Conservation (phyloP, 148 eudicot genomes). For the Pouteria glomerata region DNA sequence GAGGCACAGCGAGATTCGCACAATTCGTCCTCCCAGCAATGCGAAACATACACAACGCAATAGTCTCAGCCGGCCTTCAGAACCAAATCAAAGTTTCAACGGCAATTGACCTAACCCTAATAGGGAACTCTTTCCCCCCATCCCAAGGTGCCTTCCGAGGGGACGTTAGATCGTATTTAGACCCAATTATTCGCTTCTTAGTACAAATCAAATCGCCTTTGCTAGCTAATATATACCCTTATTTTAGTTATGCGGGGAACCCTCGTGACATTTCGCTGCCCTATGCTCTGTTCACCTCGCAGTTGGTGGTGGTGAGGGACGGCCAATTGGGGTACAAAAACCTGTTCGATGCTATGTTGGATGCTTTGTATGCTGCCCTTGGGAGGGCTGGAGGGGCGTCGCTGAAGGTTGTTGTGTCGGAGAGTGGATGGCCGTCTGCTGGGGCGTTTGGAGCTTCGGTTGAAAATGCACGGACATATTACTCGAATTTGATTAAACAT, state of each 20-base stretch:
- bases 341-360: slow-evolving; percentile 9
- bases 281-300: slow-evolving; percentile 4
- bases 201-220: neutral
- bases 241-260: neutral
- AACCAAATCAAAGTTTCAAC: slow-evolving; percentile 14
- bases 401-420: slow-evolving; percentile 2
- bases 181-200: slow-evolving; percentile 1
- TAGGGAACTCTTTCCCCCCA: slow-evolving; percentile 5
- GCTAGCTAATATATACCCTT: slow-evolving; percentile 5
- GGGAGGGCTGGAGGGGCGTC: slow-evolving; percentile 5
- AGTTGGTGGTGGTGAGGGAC: slow-evolving; percentile 1
- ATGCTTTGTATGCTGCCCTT: neutral
- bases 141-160: slow-evolving; percentile 7
- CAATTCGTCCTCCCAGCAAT: slow-evolving; percentile 11
- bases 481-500: slow-evolving; percentile 5
- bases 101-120: neutral
- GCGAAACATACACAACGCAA: slow-evolving; percentile 3
- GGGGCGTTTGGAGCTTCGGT: neutral
- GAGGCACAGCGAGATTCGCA: neutral
- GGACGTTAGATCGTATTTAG: neutral
- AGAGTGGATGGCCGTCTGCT: slow-evolving; percentile 10
- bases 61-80: slow-evolving; percentile 3
- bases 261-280: neutral
- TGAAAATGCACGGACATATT: slow-evolving; percentile 1
- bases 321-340: slow-evolving; percentile 8